Conservation (phyloP, 768 basidiomycete species). For the Kwoniella mangroviensis region DNA sequence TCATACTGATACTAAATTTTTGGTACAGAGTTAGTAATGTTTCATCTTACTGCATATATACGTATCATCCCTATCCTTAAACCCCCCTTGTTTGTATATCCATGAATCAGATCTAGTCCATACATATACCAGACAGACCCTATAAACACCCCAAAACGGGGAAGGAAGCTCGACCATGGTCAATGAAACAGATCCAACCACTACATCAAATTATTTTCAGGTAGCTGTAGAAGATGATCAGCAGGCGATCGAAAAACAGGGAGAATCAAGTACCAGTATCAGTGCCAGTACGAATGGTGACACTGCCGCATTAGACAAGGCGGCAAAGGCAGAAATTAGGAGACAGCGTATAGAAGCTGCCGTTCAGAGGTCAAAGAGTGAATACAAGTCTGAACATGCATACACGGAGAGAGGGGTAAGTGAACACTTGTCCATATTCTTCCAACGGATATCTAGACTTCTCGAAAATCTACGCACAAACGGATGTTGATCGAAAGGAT, state of each 20-base stretch:
- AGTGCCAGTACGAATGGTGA: background rate
- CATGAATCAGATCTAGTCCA: background rate
- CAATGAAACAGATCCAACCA: slow-evolving; percentile 5
- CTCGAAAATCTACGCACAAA: too few relatives aligned
- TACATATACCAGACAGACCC: background rate
- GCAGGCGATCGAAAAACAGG: background rate
- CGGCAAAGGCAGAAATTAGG: slow-evolving; percentile 25
- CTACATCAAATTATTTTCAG: slow-evolving; percentile 16
- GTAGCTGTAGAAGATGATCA: slow-evolving; percentile 20
- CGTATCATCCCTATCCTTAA: background rate
- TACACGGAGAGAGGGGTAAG: slow-evolving; percentile 46
- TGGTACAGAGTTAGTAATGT: background rate
- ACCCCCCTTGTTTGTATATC: background rate
- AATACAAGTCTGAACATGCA: slow-evolving; percentile 47
- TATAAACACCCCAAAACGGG: background rate
- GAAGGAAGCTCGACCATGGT: background rate
- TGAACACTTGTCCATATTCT: background rate
- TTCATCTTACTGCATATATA: background rate
- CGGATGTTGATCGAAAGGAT: too few relatives aligned
- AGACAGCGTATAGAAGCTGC: slow-evolving; percentile 42
- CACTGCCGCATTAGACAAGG: background rate
- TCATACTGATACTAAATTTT: background rate
- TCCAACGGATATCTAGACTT: background rate
- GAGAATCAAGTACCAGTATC: background rate
- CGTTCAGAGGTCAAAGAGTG: slow-evolving; percentile 42